A percentile compares a stretch with the other conserved stretches of the same genome.
These are phyloP conservation scores for Rubroshorea leprosula DNA, from an alignment of 345 rosid species.

Conservation along the genomic window DNA sequence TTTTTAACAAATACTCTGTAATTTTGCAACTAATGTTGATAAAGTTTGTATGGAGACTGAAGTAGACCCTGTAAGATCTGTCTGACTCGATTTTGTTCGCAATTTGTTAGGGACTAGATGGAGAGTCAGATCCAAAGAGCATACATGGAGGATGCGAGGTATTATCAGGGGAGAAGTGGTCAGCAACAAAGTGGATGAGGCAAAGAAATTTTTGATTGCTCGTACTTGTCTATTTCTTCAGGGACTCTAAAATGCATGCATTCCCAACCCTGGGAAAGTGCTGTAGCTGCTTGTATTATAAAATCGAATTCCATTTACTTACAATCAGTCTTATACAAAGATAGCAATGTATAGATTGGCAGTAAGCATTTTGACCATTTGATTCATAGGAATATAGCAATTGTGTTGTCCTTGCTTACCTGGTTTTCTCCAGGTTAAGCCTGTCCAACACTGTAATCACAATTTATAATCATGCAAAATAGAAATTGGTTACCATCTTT, in stretches of 20 bases:
- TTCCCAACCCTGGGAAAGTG: not conserved
- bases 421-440: too few relatives aligned
- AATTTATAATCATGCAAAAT: too few relatives aligned
- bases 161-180: slow-evolving; percentile 84
- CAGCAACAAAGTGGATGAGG: slow-evolving; percentile 98
- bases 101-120: slow-evolving; percentile 61
- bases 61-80: not conserved
- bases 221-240: too few relatives aligned
- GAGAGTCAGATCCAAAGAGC: slow-evolving; percentile 77
- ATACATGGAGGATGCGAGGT: slow-evolving; percentile 95
- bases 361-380: not conserved
- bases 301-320: not conserved
- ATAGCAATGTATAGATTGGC: not conserved
- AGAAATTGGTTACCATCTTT: too few relatives aligned
- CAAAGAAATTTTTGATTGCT: slow-evolving; percentile 34
- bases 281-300: not conserved
- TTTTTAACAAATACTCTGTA: too few relatives aligned
- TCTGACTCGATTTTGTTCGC: slow-evolving; percentile 2
- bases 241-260: not conserved
- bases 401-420: too few relatives aligned
- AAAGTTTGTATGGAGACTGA: too few relatives aligned
- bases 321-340: not conserved
- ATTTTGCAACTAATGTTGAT: too few relatives aligned
- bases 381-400: not conserved
- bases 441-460: too few relatives aligned